Base-by-base conservation (phyloP, 805 yeast species). In the Lachancea mirantina region DNA sequence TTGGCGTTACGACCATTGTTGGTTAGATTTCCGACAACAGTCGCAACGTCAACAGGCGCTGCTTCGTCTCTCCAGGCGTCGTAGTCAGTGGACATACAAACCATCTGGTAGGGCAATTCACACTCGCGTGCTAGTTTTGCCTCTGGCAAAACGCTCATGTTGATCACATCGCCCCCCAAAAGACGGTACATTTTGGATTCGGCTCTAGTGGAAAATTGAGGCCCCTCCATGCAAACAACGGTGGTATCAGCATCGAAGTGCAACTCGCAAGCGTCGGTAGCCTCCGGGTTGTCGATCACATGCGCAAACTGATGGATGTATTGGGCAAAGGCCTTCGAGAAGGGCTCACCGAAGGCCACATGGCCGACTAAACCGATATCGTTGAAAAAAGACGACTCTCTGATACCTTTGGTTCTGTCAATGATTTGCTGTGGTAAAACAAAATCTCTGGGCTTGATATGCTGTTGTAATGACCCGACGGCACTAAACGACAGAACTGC, bases 81-180 rank as follows among this genome's bases (percentile, higher is more conserved):
- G 62, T 92, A 92, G 60, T 92, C 99, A 3, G 99, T 92, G 1
- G 95, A 80, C 99, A 92, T 92, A 63, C 99, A 92, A 43, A 92
- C 73, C 96, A 92, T 92, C 62, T 89, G 97, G 63, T 92, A 92
- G 18, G 95, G 72, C 44, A 92, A 79, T 62, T 92, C 99, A 27
- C 97, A 96, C 64, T 92, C 99, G 53, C 94, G 76, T 3, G 99
- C 98, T 43, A 92, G 72, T 59, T 92, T 92, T 23, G 95, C 80
- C 65, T 92, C 99, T n/a, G 99, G 99, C 39, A 92, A 62, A 36
- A 85, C 92, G 32, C 94, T 80, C 99, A 92, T 92, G 67, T 92
- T 92, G 59, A 92, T 92, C 35, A 92, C 94, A 20, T 87, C 75
- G 6, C 95, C 97, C 36, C 95, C 96, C 79, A 92, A 83, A 21